Evolutionary conservation across 1,139 yeast species (phyloP).

Genomic region (Nakaseomyces uthaithaninus): DNA sequence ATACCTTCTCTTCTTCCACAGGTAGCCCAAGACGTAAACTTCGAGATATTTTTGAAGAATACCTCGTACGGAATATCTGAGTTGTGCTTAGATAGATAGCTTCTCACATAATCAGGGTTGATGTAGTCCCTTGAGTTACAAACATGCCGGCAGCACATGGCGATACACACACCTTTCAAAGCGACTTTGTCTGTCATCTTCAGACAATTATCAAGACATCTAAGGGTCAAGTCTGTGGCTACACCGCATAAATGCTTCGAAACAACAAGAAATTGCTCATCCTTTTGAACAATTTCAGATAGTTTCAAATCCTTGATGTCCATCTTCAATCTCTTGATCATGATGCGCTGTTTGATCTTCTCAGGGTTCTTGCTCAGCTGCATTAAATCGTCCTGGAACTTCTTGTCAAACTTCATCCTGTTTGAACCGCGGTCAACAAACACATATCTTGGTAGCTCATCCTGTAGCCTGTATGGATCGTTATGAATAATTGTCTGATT

Average conservation of each 20-base stretch:
- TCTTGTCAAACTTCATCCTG: constrained; percentile 69
- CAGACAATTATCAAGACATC: constrained; percentile 48
- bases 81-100: constrained; percentile 26
- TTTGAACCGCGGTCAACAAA: constrained; percentile 72
- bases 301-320: constrained; percentile 73
- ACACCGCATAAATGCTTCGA: constrained; percentile 91
- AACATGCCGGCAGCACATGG: constrained; percentile 94
- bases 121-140: constrained; percentile 50
- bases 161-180: constrained; percentile 59
- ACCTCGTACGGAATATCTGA: constrained; percentile 20
- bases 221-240: constrained; percentile 79
- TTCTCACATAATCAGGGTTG: constrained; percentile 40
- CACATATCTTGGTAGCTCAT: constrained; percentile 39
- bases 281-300: constrained; percentile 37
- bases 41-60: constrained; percentile 46
- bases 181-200: neutral
- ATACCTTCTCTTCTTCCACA: constrained; percentile 47
- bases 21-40: constrained; percentile 82
- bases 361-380: constrained; percentile 13
- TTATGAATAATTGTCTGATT: constrained; percentile 19
- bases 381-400: constrained; percentile 48
- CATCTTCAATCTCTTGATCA: constrained; percentile 36
- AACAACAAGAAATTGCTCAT: constrained; percentile 44
- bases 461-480: neutral
- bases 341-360: neutral